Evolutionary conservation across 441 rosid species (phyloP).

Genomic region (Eugenia klotzschiana): DNA sequence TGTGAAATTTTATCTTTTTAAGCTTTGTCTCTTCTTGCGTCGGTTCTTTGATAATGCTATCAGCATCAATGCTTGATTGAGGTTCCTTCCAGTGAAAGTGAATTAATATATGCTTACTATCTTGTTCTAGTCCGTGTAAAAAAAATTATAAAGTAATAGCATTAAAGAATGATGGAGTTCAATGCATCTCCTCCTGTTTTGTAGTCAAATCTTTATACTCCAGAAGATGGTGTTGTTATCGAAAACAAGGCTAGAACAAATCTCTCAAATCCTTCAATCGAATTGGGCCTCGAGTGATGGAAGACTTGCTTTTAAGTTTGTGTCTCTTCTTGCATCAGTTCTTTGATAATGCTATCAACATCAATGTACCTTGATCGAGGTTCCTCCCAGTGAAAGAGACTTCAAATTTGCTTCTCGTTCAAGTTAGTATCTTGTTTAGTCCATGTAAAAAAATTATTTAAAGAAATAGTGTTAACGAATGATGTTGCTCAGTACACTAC

Average conservation of each 20-base stretch:
- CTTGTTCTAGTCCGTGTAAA: no score
- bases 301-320: no score
- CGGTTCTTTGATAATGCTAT: slow-evolving; percentile 72
- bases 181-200: neutral
- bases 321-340: slow-evolving; percentile 18
- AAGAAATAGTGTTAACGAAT: no score
- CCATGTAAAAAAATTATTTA: no score
- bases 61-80: slow-evolving; percentile 73
- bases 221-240: slow-evolving; percentile 54
- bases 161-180: neutral
- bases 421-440: no score
- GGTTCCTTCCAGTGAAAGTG: slow-evolving; percentile 87
- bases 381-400: slow-evolving; percentile 83
- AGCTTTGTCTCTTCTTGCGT: neutral
- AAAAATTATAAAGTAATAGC: neutral
- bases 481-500: no score
- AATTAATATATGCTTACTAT: slow-evolving; percentile 64
- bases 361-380: slow-evolving; percentile 73
- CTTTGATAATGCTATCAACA: slow-evolving; percentile 69
- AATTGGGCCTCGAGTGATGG: slow-evolving; percentile 90
- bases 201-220: slow-evolving; percentile 84
- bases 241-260: slow-evolving; percentile 56
- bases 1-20: slow-evolving; percentile 1
- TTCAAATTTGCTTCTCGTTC: slow-evolving; percentile 67
- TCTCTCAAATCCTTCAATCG: slow-evolving; percentile 71